Base-by-base conservation (phyloP, 208 protist genomes). In the Crithidia sp. region DNA sequence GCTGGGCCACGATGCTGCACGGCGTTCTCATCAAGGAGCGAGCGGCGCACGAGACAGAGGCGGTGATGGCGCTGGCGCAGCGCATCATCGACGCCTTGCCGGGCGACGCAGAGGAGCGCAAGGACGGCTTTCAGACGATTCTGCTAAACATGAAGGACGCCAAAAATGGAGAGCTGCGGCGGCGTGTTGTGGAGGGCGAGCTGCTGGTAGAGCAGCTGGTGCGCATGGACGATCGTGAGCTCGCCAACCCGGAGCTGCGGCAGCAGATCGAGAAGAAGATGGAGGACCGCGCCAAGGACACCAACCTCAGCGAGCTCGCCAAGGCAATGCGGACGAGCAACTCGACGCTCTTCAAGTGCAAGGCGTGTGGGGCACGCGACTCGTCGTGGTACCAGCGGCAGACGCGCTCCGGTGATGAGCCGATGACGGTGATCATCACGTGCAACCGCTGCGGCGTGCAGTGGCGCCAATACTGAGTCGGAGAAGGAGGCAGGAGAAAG, bases 321-420 rank as follows among this genome's bases (percentile, higher is more conserved):
- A 94, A 94, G 66, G 88, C 88, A 7, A 77, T 62, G 49, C 59
- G 81, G 40, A 93, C 89, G 10, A 89, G 77, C 39, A 66, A 68
- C 73, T 95, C 93, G 14, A 92, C 78, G 28, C 79, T 98, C 50
- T 98, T 97, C 82, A 71, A 70, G 14, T 98, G 95, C 67, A 86
- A 88, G 8, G 78, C 82, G 43, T 99, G 98, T 71, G 85, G 86
- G 7, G 69, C 90, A 43, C 72, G 79, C 9, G 79, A 93, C 56
- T 98, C 96, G 43, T 95, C 88, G 56, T 99, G 91, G 87, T 87
- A 84, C 57, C 92, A 99, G 77, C 87, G 97, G 83, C 98, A 99
- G 81, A 99, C 96, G 10, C 93, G 98, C 60, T 98, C 95, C 6
- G 98, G 89, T 2, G 98, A 99, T 94, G 98, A 99, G 83, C 98